Percentiles rank a stretch among this genome's conserved stretches.
These are phyloP conservation scores for Diaporthe velutina DNA, from an alignment of 2,329 filamentous ascomycete genomes.

Conservation along the genomic window DNA sequence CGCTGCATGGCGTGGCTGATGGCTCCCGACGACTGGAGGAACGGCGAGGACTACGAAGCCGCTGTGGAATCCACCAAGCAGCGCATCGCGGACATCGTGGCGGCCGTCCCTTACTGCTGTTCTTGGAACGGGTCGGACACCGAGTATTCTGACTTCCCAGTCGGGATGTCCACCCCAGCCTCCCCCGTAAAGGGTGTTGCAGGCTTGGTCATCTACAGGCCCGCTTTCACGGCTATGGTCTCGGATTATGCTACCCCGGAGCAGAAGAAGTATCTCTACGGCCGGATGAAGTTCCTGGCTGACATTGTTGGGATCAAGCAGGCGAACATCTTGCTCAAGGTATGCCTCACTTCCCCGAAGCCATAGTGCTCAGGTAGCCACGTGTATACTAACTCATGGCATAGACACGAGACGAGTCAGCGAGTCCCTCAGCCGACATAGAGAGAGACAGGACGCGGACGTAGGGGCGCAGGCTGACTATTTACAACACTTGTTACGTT, in stretches of 20 bases:
- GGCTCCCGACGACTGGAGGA: slow-evolving; percentile 40
- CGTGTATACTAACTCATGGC: neutral
- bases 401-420: slow-evolving; percentile 18
- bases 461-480: neutral
- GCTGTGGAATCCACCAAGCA: slow-evolving; percentile 39
- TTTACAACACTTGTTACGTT: neutral
- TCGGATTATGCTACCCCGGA: slow-evolving; percentile 42
- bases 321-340: slow-evolving; percentile 41
- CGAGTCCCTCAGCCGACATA: slow-evolving; percentile 30
- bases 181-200: slow-evolving; percentile 42
- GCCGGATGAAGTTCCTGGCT: slow-evolving; percentile 41
- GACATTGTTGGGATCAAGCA: slow-evolving; percentile 43
- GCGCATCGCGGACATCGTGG: slow-evolving; percentile 42
- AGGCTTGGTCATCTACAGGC: slow-evolving; percentile 41
- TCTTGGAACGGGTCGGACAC: slow-evolving; percentile 42
- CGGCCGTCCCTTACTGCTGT: slow-evolving; percentile 41
- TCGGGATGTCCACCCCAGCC: slow-evolving; percentile 35
- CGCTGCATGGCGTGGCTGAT: slow-evolving; percentile 44
- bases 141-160: slow-evolving; percentile 39
- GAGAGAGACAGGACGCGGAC: slow-evolving; percentile 17
- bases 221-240: slow-evolving; percentile 40
- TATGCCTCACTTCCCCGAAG: slow-evolving; percentile 6
- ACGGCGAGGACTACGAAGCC: slow-evolving; percentile 41
- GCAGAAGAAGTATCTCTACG: slow-evolving; percentile 41
- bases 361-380: neutral